A percentile compares a stretch with the other conserved stretches of the same genome.
phyloP scores from a whole-genome alignment of 2,329 filamentous ascomycete genomes.

The Xylariaceae sp. region DNA sequence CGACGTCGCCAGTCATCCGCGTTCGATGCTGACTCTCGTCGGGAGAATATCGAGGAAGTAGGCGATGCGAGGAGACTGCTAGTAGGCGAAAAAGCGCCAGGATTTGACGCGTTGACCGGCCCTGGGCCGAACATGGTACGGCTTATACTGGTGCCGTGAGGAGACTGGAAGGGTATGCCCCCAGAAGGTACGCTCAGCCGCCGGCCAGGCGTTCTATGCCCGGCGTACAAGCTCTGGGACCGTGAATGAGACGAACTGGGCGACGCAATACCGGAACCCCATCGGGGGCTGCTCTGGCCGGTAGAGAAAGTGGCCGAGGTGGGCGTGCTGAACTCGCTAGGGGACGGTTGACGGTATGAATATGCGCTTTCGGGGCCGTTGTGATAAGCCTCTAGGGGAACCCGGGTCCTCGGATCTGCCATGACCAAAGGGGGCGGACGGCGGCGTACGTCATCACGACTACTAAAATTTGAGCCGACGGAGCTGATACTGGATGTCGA shows the following conservation, averaged over 20 bases:
- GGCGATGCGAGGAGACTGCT: slow-evolving; percentile 67
- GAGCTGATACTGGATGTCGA: slow-evolving; percentile 86
- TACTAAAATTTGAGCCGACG: slow-evolving; percentile 66
- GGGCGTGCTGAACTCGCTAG: slow-evolving; percentile 77
- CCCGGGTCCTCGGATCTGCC: slow-evolving; percentile 70
- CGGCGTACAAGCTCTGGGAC: slow-evolving; percentile 71
- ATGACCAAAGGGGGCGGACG: slow-evolving; percentile 83
- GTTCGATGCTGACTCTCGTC: slow-evolving; percentile 66
- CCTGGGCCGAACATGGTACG: slow-evolving; percentile 59
- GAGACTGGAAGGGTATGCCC: slow-evolving; percentile 72
- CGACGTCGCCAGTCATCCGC: slow-evolving; percentile 78
- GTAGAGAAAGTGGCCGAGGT: slow-evolving; percentile 82
- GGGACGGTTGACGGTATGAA: slow-evolving; percentile 68
- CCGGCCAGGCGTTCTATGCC: slow-evolving; percentile 67
- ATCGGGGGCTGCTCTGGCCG: slow-evolving; percentile 75
- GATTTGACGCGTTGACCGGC: slow-evolving; percentile 57
- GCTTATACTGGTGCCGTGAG: slow-evolving; percentile 58
- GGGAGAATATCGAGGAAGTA: slow-evolving; percentile 63
- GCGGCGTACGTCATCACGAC: slow-evolving; percentile 68
- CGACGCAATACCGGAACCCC: slow-evolving; percentile 69
- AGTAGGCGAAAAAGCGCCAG: slow-evolving; percentile 57
- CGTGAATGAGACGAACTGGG: slow-evolving; percentile 71
- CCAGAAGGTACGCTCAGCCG: slow-evolving; percentile 82
- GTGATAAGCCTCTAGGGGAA: slow-evolving; percentile 70
- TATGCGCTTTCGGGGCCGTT: slow-evolving; percentile 67